Conservation (phyloP, 2,329 filamentous ascomycete species). For the Grosmannia clavigera region DNA sequence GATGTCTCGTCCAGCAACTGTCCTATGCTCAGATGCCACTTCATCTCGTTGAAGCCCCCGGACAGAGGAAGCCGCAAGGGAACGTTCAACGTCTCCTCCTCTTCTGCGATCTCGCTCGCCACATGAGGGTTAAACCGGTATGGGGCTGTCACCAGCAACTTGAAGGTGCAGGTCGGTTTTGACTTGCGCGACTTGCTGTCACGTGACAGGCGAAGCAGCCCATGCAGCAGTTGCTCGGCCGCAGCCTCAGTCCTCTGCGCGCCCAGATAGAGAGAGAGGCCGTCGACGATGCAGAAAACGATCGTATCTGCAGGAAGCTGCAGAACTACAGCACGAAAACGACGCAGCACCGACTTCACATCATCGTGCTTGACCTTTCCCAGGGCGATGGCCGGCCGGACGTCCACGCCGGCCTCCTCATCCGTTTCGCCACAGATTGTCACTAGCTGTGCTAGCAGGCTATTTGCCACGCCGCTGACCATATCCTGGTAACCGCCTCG, state of each 20-base stretch:
- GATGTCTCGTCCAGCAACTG: background rate
- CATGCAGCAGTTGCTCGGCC: background rate
- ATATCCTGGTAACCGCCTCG: background rate
- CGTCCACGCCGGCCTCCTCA: background rate
- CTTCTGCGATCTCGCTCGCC: background rate
- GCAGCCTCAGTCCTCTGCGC: background rate
- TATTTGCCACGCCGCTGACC: background rate
- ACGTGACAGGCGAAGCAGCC: background rate
- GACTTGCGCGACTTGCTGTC: no score
- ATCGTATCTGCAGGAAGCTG: background rate
- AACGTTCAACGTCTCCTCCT: background rate
- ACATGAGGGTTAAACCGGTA: background rate
- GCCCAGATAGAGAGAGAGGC: background rate
- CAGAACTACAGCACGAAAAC: background rate
- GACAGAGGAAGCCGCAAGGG: background rate
- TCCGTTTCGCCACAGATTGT: background rate
- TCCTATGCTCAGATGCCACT: background rate
- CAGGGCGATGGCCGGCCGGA: background rate
- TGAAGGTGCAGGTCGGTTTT: background rate
- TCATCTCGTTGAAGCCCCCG: background rate
- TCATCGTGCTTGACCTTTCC: no score
- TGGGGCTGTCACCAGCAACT: background rate
- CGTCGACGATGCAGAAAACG: background rate
- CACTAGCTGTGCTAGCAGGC: background rate
- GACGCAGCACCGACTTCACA: no score